Percentiles rank a stretch among this genome's conserved stretches.
Conservation (phyloP, 192 early-diverging fungal species). For the Coemansia pectinata region DNA sequence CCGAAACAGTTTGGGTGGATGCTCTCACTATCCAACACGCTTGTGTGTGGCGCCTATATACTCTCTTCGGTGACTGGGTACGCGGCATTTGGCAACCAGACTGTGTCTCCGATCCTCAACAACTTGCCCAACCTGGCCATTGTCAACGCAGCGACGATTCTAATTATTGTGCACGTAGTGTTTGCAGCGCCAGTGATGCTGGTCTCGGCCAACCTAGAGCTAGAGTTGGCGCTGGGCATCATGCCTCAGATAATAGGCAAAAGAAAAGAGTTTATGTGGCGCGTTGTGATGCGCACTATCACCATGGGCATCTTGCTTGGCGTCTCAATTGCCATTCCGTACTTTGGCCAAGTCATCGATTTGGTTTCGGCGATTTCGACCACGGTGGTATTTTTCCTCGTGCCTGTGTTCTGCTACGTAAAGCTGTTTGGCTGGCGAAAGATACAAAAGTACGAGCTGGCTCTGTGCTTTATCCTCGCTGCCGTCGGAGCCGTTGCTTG, state of each 20-base stretch:
- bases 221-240: conserved; percentile 68
- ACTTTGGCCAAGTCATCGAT: conserved; percentile 78
- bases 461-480: conserved; percentile 32
- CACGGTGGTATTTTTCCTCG: conserved; percentile 78
- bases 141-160: conserved; percentile 64
- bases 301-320: conserved; percentile 63
- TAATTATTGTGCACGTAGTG: conserved; percentile 83
- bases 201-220: conserved; percentile 72
- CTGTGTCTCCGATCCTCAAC: conserved; percentile 68
- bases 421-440: conserved; percentile 69
- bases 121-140: conserved; percentile 66
- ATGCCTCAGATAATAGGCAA: conserved; percentile 58
- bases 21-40: conserved; percentile 59
- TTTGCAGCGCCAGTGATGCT: conserved; percentile 77
- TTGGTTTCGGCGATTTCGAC: conserved; percentile 80
- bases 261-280: conserved; percentile 59
- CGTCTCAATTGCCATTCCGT: conserved; percentile 74
- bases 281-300: conserved; percentile 58
- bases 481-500: conserved; percentile 39
- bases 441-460: conserved; percentile 40
- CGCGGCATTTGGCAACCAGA: conserved; percentile 66
- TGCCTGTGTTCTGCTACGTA: conserved; percentile 78
- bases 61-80: conserved; percentile 73
- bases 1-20: conserved; percentile 70
- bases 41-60: conserved; percentile 71